Percentiles rank a stretch among this genome's conserved stretches.
Conservation (phyloP, 1,139 yeast species). For the Saccharomycopsis crataegensis region DNA sequence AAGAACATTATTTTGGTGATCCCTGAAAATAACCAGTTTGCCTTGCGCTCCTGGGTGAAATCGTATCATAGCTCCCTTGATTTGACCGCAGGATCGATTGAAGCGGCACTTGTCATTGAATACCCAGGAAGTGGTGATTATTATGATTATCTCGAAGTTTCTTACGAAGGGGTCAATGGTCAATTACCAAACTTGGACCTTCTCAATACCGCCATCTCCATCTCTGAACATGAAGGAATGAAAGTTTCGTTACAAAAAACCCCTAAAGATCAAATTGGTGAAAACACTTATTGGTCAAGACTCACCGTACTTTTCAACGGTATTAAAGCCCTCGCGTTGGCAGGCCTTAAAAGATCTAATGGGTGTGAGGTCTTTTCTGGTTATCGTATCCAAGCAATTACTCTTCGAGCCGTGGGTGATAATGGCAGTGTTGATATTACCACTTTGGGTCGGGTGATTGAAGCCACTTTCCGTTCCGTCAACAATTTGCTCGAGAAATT, state of each 20-base stretch:
- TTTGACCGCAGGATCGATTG: slow-evolving; percentile 91
- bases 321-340: slow-evolving; percentile 54
- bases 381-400: slow-evolving; percentile 90
- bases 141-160: slow-evolving; percentile 67
- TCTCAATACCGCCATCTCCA: slow-evolving; percentile 67
- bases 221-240: slow-evolving; percentile 70
- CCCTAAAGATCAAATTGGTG: slow-evolving; percentile 37
- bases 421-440: slow-evolving; percentile 69
- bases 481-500: slow-evolving; percentile 91
- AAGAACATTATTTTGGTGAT: slow-evolving; percentile 85
- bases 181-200: slow-evolving; percentile 91
- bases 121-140: slow-evolving; percentile 61
- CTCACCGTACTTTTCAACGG: slow-evolving; percentile 57
- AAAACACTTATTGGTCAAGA: slow-evolving; percentile 46
- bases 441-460: slow-evolving; percentile 84
- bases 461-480: slow-evolving; percentile 79
- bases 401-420: slow-evolving; percentile 60
- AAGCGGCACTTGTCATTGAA: slow-evolving; percentile 84
- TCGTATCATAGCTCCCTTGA: slow-evolving; percentile 87
- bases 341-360: slow-evolving; percentile 56
- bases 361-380: slow-evolving; percentile 94
- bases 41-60: slow-evolving; percentile 84
- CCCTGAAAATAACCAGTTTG: slow-evolving; percentile 62
- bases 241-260: slow-evolving; percentile 61
- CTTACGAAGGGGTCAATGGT: slow-evolving; percentile 88